phyloP scores from a whole-genome alignment of 805 yeast genomes.

The Saturnispora dispora region DNA sequence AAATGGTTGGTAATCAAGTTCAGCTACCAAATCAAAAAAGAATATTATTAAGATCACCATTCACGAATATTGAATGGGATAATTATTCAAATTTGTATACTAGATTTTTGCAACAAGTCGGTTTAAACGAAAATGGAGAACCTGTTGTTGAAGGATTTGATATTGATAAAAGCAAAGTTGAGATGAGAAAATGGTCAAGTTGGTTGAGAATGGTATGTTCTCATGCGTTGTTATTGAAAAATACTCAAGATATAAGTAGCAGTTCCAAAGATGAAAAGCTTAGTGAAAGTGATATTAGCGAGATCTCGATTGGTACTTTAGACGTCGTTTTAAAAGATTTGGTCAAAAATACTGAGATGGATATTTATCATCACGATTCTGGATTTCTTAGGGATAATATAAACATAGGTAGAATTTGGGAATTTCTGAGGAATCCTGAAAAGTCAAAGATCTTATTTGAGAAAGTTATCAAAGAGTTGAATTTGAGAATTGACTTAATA shows the following conservation, averaged over 20 bases:
- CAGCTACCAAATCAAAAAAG: slow-evolving; percentile 71
- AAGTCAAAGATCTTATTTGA: slow-evolving; percentile 42
- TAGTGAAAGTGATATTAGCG: slow-evolving; percentile 8
- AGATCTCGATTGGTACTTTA: slow-evolving; percentile 37
- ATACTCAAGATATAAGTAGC: slow-evolving; percentile 6
- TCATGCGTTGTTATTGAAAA: slow-evolving; percentile 46
- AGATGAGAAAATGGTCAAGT: slow-evolving; percentile 63
- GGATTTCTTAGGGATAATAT: slow-evolving; percentile 36
- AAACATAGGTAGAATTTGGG: slow-evolving; percentile 63
- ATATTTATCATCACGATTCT: slow-evolving; percentile 41
- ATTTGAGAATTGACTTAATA: slow-evolving; percentile 15
- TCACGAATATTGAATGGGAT: slow-evolving; percentile 77
- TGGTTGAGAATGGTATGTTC: slow-evolving; percentile 73
- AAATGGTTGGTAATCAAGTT: slow-evolving; percentile 71
- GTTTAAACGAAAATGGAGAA: slow-evolving; percentile 41
- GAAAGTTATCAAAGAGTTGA: slow-evolving; percentile 29
- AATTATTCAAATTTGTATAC: slow-evolving; percentile 60
- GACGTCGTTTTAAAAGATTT: slow-evolving; percentile 62
- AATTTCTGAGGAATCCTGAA: slow-evolving; percentile 43
- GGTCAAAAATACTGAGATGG: slow-evolving; percentile 46
- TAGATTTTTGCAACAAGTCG: slow-evolving; percentile 50
- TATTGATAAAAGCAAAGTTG: slow-evolving; percentile 33
- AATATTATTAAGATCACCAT: slow-evolving; percentile 59
- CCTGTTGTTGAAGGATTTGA: slow-evolving; percentile 43
- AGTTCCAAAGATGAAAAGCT: slow-evolving; percentile 7